A percentile compares a stretch with the other conserved stretches of the same genome.
Conservation (phyloP, 768 basidiomycete genomes). For the Suillus fuscotomentosus region DNA sequence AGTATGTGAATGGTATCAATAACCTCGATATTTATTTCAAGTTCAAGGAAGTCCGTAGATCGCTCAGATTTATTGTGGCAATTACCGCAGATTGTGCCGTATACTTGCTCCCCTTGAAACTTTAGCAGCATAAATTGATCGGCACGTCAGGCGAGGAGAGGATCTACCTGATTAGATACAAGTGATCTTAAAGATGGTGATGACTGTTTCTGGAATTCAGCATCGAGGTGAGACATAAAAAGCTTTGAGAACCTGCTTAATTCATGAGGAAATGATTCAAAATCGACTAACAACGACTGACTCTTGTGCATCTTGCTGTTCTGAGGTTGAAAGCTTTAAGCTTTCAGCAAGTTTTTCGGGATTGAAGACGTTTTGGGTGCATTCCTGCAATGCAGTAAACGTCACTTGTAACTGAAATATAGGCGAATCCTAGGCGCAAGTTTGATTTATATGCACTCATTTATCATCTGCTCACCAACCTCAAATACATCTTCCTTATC, state of each 20-base stretch:
- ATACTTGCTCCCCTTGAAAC: slow-evolving; percentile 87
- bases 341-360: slow-evolving; percentile 85
- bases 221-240: slow-evolving; percentile 86
- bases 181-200: slow-evolving; percentile 61
- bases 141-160: not conserved
- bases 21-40: slow-evolving; percentile 85
- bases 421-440: slow-evolving; percentile 60
- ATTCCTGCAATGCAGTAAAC: slow-evolving; percentile 83
- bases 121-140: slow-evolving; percentile 29
- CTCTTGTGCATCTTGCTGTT: slow-evolving; percentile 99
- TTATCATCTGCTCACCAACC: slow-evolving; percentile 28
- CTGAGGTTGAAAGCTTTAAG: slow-evolving; percentile 71
- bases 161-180: slow-evolving; percentile 65
- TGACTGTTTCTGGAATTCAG: slow-evolving; percentile 83
- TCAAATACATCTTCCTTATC: slow-evolving; percentile 44
- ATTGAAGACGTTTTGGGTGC: slow-evolving; percentile 71
- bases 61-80: slow-evolving; percentile 73
- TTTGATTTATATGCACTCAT: not conserved
- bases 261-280: slow-evolving; percentile 6
- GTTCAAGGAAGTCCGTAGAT: slow-evolving; percentile 74
- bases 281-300: slow-evolving; percentile 34
- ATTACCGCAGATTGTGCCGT: slow-evolving; percentile 72
- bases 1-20: not conserved
- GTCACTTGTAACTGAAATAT: slow-evolving; percentile 77
- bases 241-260: slow-evolving; percentile 82